Conservation (phyloP, 257 asterid genomes). For the Paraleonurus japonicus region DNA sequence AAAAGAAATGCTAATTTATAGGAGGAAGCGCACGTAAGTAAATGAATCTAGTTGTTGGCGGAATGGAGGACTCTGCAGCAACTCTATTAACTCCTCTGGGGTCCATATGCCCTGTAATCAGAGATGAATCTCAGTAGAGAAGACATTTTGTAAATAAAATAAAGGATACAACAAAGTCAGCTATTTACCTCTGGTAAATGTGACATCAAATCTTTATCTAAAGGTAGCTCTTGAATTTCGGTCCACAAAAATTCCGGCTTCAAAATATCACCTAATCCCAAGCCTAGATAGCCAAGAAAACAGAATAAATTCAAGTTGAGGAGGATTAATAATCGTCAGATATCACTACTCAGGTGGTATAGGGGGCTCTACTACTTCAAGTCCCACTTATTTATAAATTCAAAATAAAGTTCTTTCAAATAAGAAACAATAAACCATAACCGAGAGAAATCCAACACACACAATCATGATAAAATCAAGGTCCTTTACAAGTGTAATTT, state of each 20-base stretch:
- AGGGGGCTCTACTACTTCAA: neutral
- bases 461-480: constrained; percentile 6
- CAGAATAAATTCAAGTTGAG: constrained; percentile 18
- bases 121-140: constrained; percentile 19
- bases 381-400: constrained; percentile 1
- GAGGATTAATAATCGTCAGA: constrained; percentile 6
- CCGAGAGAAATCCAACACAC: neutral
- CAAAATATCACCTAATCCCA: constrained; percentile 91
- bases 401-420: neutral
- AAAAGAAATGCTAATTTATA: neutral
- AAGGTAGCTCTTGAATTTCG: constrained; percentile 58
- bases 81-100: constrained; percentile 69
- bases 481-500: neutral
- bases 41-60: constrained; percentile 96
- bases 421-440: neutral
- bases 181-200: constrained; percentile 76
- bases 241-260: constrained; percentile 81
- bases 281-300: constrained; percentile 48
- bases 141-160: constrained; percentile 15
- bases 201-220: constrained; percentile 65
- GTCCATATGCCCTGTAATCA: constrained; percentile 77
- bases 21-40: constrained; percentile 64
- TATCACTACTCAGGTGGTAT: neutral
- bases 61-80: constrained; percentile 90
- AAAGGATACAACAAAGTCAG: constrained; percentile 7